phyloP scores from a whole-genome alignment of 768 basidiomycete species.

The Dentipellis sp. region DNA sequence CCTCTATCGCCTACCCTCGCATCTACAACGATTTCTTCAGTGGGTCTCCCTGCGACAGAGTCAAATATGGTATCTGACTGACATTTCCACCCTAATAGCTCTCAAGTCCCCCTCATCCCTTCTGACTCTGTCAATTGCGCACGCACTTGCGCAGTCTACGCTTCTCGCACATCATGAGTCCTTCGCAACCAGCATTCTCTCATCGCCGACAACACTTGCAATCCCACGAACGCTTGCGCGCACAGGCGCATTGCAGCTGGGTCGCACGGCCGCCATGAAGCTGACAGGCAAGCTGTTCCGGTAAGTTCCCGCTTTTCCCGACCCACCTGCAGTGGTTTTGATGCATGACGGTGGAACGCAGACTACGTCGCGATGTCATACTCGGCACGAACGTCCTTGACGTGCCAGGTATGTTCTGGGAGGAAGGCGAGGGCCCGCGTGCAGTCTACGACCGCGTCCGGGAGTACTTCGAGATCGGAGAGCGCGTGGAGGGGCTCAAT shows the following conservation, averaged over 20 bases:
- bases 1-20: slow-evolving; percentile 73
- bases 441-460: slow-evolving; percentile 87
- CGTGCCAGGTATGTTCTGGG: slow-evolving; percentile 92
- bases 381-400: slow-evolving; percentile 90
- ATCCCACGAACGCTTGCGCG: slow-evolving; percentile 79
- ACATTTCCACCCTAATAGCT: slow-evolving; percentile 36
- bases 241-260: slow-evolving; percentile 67
- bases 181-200: slow-evolving; percentile 67
- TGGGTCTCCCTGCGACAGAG: slow-evolving; percentile 28
- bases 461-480: slow-evolving; percentile 90
- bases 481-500: slow-evolving; percentile 75
- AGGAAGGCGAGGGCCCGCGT: slow-evolving; percentile 56
- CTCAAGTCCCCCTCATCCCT: slow-evolving; percentile 88
- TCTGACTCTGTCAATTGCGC: slow-evolving; percentile 86
- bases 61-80: not conserved
- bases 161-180: slow-evolving; percentile 85
- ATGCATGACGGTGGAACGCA: slow-evolving; percentile 23
- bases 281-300: slow-evolving; percentile 48
- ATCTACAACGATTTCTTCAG: slow-evolving; percentile 98
- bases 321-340: slow-evolving; percentile 54
- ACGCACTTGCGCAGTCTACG: slow-evolving; percentile 91
- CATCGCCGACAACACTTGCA: slow-evolving; percentile 63
- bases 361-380: slow-evolving; percentile 78
- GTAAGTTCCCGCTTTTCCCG: not conserved
- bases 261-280: slow-evolving; percentile 75